Conservation (phyloP, 495 filamentous ascomycete genomes). For the Astrothelium subdiscretum region DNA sequence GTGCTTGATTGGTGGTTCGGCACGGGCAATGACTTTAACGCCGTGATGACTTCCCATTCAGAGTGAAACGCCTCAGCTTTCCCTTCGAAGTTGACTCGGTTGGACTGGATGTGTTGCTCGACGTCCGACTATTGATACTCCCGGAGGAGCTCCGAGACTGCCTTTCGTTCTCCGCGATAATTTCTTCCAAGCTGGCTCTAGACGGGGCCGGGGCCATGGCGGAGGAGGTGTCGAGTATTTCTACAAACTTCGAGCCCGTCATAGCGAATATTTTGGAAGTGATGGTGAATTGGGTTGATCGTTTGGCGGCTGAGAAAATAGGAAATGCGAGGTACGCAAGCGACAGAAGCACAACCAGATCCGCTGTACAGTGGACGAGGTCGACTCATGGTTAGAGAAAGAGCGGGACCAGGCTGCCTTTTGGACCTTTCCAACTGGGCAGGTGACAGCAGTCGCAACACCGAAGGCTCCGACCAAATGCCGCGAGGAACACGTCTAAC, state of each 20-base stretch:
- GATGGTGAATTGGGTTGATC: neutral
- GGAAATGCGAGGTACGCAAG: neutral
- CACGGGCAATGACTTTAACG: neutral
- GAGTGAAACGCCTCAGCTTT: neutral
- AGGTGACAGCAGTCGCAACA: neutral
- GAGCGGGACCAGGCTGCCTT: neutral
- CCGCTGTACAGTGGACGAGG: neutral
- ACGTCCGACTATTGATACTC: neutral
- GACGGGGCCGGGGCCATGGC: slow-evolving; percentile 15
- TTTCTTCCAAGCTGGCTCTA: slow-evolving; percentile 25
- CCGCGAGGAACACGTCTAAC: neutral
- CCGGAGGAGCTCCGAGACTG: slow-evolving; percentile 16
- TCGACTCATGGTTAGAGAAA: neutral
- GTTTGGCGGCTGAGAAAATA: neutral
- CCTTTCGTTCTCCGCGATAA: slow-evolving; percentile 22
- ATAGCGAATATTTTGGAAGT: slow-evolving; percentile 1
- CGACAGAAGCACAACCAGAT: neutral
- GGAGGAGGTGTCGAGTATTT: slow-evolving; percentile 22
- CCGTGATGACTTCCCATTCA: neutral
- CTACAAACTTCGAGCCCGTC: slow-evolving; percentile 25
- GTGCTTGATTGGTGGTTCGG: too few species aligned
- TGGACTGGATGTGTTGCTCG: slow-evolving; percentile 3
- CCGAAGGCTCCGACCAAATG: neutral
- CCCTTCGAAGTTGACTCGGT: neutral
- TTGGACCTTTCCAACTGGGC: neutral